A percentile compares a stretch with the other conserved stretches of the same genome.
phyloP scores from a whole-genome alignment of 441 rosid genomes.

The Arabidopsis hybrid region DNA sequence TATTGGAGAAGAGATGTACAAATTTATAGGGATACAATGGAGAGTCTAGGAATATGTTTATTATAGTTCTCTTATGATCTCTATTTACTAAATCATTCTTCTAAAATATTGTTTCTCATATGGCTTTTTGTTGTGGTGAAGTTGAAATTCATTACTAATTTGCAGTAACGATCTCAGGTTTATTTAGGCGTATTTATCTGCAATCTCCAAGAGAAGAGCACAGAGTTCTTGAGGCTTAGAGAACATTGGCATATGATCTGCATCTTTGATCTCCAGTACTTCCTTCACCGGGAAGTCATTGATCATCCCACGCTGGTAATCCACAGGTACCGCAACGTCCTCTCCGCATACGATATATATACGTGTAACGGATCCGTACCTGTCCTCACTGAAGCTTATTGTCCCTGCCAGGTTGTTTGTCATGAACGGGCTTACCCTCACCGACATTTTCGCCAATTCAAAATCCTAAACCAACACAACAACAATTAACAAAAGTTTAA shows the following conservation, averaged over 20 bases:
- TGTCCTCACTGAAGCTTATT: constrained; percentile 40
- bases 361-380: constrained; percentile 48
- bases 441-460: constrained; percentile 51
- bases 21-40: background rate
- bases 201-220: constrained; percentile 36
- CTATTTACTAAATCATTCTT: too few species aligned
- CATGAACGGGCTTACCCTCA: constrained; percentile 45
- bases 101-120: too few species aligned
- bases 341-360: constrained; percentile 44
- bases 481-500: background rate
- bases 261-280: constrained; percentile 36
- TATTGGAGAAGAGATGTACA: background rate
- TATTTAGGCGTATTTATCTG: constrained; percentile 31
- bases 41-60: too few species aligned
- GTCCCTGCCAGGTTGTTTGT: constrained; percentile 37
- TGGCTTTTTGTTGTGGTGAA: too few species aligned
- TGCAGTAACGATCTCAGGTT: background rate
- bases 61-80: too few species aligned
- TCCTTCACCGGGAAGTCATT: constrained; percentile 34
- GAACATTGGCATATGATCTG: constrained; percentile 47
- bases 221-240: constrained; percentile 40
- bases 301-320: constrained; percentile 48
- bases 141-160: too few species aligned
- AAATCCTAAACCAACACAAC: constrained; percentile 46
- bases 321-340: constrained; percentile 30